Evolutionary conservation across 768 basidiomycete genomes (phyloP).

Genomic region (Dendrothele bispora): DNA sequence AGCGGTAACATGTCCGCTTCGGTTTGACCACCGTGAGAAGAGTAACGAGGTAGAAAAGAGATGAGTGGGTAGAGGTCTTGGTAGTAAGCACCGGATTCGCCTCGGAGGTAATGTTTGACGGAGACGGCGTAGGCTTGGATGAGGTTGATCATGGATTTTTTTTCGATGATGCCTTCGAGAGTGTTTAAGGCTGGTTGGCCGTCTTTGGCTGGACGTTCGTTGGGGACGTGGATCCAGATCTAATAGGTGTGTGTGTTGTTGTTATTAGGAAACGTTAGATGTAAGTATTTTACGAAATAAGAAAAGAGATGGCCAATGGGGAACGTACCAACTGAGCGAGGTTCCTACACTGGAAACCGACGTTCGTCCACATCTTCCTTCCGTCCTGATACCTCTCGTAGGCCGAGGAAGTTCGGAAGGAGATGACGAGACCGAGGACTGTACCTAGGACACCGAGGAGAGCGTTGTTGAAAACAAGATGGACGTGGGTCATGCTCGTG

Average conservation of each 20-base stretch:
- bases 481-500: constrained; percentile 44
- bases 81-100: constrained; percentile 70
- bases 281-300: constrained; percentile 1
- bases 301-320: constrained; percentile 4
- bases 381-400: constrained; percentile 73
- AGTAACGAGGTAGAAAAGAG: constrained; percentile 64
- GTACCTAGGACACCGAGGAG: constrained; percentile 74
- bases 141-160: constrained; percentile 73
- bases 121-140: constrained; percentile 69
- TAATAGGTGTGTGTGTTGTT: constrained; percentile 18
- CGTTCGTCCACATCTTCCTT: constrained; percentile 68
- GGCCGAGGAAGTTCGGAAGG: constrained; percentile 71
- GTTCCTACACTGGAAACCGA: constrained; percentile 56
- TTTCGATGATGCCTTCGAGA: constrained; percentile 62
- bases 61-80: constrained; percentile 72
- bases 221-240: constrained; percentile 60
- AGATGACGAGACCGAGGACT: constrained; percentile 69
- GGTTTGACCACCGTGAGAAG: constrained; percentile 27
- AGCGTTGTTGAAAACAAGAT: constrained; percentile 51
- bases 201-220: constrained; percentile 36
- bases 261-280: too few species aligned
- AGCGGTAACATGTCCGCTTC: constrained; percentile 53
- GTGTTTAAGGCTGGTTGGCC: constrained; percentile 26
- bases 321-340: constrained; percentile 56
- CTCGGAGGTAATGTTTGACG: constrained; percentile 71